Evolutionary conservation across 495 filamentous ascomycete genomes (phyloP).

Genomic region (Venustampulla echinocandica): DNA sequence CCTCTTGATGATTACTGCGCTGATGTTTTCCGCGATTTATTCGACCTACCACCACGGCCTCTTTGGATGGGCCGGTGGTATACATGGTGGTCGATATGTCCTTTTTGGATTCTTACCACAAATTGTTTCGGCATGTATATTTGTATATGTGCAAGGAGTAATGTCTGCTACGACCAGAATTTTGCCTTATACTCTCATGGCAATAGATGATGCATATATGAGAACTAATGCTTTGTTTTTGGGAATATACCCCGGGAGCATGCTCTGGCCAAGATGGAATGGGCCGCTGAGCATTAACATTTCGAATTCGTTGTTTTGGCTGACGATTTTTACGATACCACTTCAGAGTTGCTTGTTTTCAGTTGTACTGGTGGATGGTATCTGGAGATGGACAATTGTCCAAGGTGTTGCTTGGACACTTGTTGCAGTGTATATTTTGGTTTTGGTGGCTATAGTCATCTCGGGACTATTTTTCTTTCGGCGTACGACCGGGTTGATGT

Average conservation of each 20-base stretch:
- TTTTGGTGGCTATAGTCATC: slow-evolving; percentile 47
- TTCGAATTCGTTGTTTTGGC: slow-evolving; percentile 50
- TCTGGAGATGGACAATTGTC: slow-evolving; percentile 72
- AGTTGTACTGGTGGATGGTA: slow-evolving; percentile 40
- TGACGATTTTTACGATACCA: slow-evolving; percentile 55
- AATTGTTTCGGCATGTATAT: slow-evolving; percentile 59
- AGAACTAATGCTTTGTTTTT: slow-evolving; percentile 26
- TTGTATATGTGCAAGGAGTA: slow-evolving; percentile 67
- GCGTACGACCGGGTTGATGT: slow-evolving; percentile 63
- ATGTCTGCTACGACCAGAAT: slow-evolving; percentile 68
- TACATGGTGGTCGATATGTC: slow-evolving; percentile 69
- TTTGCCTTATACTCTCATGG: slow-evolving; percentile 68
- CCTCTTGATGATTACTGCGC: slow-evolving; percentile 59
- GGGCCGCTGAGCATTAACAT: slow-evolving; percentile 47
- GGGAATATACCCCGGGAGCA: slow-evolving; percentile 39
- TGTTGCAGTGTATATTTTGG: slow-evolving; percentile 60
- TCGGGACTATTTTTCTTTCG: slow-evolving; percentile 39
- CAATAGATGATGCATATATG: slow-evolving; percentile 41
- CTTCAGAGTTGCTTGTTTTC: slow-evolving; percentile 59
- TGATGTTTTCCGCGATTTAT: slow-evolving; percentile 67
- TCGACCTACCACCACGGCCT: slow-evolving; percentile 56
- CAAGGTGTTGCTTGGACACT: slow-evolving; percentile 71
- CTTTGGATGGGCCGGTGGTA: slow-evolving; percentile 49
- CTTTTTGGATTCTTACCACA: slow-evolving; percentile 78
- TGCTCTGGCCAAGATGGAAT: slow-evolving; percentile 49